phyloP scores from a whole-genome alignment of 2,329 filamentous ascomycete species.

The Aspergillus neoniger region DNA sequence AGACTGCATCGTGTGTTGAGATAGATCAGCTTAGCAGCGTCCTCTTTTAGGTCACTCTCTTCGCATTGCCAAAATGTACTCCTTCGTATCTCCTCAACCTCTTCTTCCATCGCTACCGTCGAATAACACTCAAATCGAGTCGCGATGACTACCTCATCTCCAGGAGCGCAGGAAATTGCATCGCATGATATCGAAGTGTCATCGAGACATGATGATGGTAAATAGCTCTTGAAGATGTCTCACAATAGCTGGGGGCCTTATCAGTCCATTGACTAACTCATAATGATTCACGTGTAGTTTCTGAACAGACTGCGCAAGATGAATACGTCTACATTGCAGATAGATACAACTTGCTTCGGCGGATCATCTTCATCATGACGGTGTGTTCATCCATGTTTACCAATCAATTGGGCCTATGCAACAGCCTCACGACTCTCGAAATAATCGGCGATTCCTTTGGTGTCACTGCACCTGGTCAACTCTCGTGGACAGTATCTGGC shows the following conservation, averaged over 20 bases:
- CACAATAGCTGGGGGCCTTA: background rate
- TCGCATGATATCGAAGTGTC: background rate
- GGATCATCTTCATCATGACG: slow-evolving; percentile 3
- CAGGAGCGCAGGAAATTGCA: background rate
- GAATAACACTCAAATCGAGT: background rate
- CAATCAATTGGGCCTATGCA: background rate
- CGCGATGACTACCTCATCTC: background rate
- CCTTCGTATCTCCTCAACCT: background rate
- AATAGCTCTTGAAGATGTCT: background rate
- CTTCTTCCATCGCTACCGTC: background rate
- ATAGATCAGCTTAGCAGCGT: background rate
- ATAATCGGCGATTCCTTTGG: background rate
- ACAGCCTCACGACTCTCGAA: background rate
- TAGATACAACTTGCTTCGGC: background rate
- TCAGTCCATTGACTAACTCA: background rate
- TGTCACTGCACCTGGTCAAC: background rate
- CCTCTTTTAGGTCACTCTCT: background rate
- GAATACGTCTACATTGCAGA: slow-evolving; percentile 15
- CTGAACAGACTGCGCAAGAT: slow-evolving; percentile 1
- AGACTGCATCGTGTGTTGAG: background rate
- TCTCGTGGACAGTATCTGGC: slow-evolving; percentile 1
- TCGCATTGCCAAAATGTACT: background rate
- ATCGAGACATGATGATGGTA: background rate
- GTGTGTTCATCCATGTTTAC: background rate
- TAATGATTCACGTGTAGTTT: background rate